These are phyloP conservation scores for Ophiocordyceps unilateralis DNA, from an alignment of 2,329 filamentous ascomycete genomes.

Conservation along the genomic window DNA sequence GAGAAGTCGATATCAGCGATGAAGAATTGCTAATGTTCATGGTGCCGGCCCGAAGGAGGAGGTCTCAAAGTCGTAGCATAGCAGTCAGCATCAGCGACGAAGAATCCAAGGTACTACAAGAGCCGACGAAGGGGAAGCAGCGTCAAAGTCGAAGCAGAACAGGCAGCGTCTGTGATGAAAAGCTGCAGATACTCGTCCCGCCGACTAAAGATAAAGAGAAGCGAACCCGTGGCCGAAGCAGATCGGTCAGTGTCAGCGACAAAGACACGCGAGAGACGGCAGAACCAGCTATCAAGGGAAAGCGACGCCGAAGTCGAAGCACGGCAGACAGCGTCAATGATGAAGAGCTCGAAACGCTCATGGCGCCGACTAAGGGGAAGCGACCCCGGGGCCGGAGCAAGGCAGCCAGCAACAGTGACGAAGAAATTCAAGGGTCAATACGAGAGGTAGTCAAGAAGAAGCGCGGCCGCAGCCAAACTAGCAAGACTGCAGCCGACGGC, in stretches of 20 bases:
- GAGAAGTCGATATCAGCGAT: conserved; percentile 10
- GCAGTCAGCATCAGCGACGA: neutral
- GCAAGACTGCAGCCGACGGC: neutral
- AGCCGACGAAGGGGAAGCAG: neutral
- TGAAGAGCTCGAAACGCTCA: neutral
- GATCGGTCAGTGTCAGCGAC: no score
- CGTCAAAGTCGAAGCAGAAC: neutral
- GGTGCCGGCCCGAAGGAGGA: neutral
- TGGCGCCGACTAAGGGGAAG: neutral
- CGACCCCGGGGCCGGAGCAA: neutral
- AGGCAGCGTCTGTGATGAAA: neutral
- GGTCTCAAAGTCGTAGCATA: neutral
- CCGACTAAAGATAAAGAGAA: neutral
- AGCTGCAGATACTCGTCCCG: neutral
- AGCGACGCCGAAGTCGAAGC: neutral
- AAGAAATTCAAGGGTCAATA: no score
- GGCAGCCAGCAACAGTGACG: no score
- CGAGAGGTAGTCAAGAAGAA: no score
- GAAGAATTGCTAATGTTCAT: conserved; percentile 3
- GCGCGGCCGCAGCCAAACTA: no score
- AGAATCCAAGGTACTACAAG: no score
- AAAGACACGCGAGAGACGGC: no score
- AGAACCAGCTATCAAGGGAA: neutral
- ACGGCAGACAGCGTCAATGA: neutral
- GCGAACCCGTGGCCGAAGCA: no score